Evolutionary conservation across 305 asterid species (phyloP).

Genomic region (Ilex paraguariensis): DNA sequence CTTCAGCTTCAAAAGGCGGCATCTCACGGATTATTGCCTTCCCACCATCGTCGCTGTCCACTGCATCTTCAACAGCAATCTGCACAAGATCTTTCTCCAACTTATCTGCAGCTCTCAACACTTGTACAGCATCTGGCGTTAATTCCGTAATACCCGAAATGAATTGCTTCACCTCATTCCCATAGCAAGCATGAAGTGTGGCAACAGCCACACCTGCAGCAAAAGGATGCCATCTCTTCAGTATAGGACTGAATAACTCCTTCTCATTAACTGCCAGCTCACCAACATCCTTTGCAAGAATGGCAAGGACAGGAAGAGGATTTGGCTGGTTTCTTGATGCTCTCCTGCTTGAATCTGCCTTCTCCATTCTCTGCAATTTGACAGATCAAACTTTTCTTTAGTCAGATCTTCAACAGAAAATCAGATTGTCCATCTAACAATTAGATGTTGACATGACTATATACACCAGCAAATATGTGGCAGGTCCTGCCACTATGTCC

Average conservation of each 20-base stretch:
- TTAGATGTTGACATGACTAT: too few species aligned
- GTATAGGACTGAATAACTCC: conserved; percentile 70
- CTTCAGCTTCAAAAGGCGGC: conserved; percentile 98
- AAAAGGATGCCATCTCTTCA: conserved; percentile 93
- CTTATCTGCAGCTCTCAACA: conserved; percentile 89
- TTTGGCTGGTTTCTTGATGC: conserved; percentile 78
- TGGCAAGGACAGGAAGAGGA: conserved; percentile 87
- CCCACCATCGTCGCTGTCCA: conserved; percentile 98
- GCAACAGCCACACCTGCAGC: conserved; percentile 98
- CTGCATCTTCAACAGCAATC: conserved; percentile 95
- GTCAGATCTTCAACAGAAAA: background rate
- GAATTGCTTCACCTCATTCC: conserved; percentile 91
- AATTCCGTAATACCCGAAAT: conserved; percentile 74
- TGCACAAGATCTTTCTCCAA: conserved; percentile 90
- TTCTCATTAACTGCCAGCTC: conserved; percentile 81
- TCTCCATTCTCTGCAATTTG: conserved; percentile 74
- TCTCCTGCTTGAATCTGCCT: conserved; percentile 92
- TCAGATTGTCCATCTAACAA: too few species aligned
- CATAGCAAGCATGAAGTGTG: conserved; percentile 84
- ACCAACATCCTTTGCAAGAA: conserved; percentile 92
- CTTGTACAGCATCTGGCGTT: conserved; percentile 93
- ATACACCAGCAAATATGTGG: too few species aligned
- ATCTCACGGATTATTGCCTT: conserved; percentile 95
- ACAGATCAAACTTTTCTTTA: conserved; percentile 11
- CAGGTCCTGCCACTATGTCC: too few species aligned